Conservation (phyloP, 139 green algal genomes). For the Trebouxia sp. region DNA sequence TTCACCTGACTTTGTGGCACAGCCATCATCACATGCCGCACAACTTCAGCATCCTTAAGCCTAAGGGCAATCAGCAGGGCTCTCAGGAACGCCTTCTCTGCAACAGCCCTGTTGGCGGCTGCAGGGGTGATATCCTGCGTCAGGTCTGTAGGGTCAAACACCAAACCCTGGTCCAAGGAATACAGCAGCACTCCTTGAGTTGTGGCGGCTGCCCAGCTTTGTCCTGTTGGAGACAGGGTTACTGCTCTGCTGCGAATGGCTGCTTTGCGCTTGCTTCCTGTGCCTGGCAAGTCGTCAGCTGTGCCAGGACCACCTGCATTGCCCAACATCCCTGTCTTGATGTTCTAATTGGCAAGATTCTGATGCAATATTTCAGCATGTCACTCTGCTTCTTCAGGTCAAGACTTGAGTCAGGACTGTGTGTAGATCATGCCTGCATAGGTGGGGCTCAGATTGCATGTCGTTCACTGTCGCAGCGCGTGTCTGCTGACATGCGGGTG, state of each 20-base stretch:
- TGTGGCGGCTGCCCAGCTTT: constrained; percentile 85
- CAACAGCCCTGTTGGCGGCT: constrained; percentile 40
- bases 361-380: neutral
- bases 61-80: constrained; percentile 84
- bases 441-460: too few species aligned
- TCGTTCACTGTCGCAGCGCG: too few species aligned
- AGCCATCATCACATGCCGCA: constrained; percentile 62
- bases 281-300: constrained; percentile 45
- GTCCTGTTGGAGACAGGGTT: constrained; percentile 83
- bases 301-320: constrained; percentile 37
- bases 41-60: constrained; percentile 68
- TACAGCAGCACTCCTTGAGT: constrained; percentile 94
- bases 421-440: too few species aligned
- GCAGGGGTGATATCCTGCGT: constrained; percentile 87
- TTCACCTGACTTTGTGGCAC: constrained; percentile 49
- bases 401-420: too few species aligned
- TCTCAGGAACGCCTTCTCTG: constrained; percentile 47
- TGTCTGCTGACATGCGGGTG: too few species aligned
- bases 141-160: constrained; percentile 96
- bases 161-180: constrained; percentile 68
- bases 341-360: neutral
- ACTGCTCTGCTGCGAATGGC: constrained; percentile 63
- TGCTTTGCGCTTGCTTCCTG: constrained; percentile 36
- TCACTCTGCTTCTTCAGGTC: too few species aligned
- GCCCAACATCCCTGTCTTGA: neutral